Evolutionary conservation across 2,329 filamentous ascomycete genomes (phyloP).

Genomic region (Trichoderma pleuroti): DNA sequence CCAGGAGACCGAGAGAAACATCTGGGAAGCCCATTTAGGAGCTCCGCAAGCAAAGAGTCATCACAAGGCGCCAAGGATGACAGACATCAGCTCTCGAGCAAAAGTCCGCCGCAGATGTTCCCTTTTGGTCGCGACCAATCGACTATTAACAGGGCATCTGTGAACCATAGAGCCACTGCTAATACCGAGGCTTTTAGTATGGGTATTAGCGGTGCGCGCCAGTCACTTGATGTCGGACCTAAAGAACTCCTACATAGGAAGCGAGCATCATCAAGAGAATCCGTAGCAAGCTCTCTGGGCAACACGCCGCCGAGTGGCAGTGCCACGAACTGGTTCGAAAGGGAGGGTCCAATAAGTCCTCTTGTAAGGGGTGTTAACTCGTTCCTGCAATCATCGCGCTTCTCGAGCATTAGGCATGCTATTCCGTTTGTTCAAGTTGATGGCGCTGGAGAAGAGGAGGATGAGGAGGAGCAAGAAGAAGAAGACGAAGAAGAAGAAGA

Average conservation of each 20-base stretch:
- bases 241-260: slow-evolving; percentile 16
- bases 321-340: slow-evolving; percentile 44
- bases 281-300: slow-evolving; percentile 34
- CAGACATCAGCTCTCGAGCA: slow-evolving; percentile 26
- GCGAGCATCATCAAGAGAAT: slow-evolving; percentile 25
- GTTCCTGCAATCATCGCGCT: slow-evolving; percentile 28
- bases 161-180: slow-evolving; percentile 28
- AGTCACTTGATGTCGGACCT: slow-evolving; percentile 30
- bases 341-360: slow-evolving; percentile 37
- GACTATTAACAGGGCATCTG: slow-evolving; percentile 20
- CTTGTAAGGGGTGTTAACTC: slow-evolving; percentile 35
- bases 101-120: slow-evolving; percentile 30
- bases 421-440: slow-evolving; percentile 20
- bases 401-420: slow-evolving; percentile 15
- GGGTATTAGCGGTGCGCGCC: neutral
- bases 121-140: slow-evolving; percentile 19
- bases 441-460: slow-evolving; percentile 20
- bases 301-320: slow-evolving; percentile 34
- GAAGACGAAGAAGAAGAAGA: slow-evolving; percentile 9
- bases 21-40: slow-evolving; percentile 54
- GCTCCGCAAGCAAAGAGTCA: slow-evolving; percentile 36
- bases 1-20: slow-evolving; percentile 50
- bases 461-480: neutral
- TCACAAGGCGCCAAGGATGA: slow-evolving; percentile 30
- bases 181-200: neutral